A percentile compares a stretch with the other conserved stretches of the same genome.
Evolutionary conservation across 148 eudicot species (phyloP).

Genomic region (Salicornia ramosissima): DNA sequence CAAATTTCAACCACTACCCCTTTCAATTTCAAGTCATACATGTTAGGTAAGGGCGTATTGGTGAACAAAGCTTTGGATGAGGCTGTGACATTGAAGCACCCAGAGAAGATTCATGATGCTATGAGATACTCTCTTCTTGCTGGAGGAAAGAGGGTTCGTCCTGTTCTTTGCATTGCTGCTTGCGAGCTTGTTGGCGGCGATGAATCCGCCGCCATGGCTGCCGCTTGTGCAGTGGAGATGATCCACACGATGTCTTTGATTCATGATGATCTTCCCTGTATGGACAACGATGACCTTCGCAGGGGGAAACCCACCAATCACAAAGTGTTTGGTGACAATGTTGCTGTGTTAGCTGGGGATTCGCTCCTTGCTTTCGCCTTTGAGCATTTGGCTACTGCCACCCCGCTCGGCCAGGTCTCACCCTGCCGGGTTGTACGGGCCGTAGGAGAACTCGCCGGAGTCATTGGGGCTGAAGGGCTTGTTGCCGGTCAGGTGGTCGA

Average conservation of each 20-base stretch:
- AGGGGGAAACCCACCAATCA: constrained; percentile 71
- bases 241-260: constrained; percentile 73
- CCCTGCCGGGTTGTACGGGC: constrained; percentile 34
- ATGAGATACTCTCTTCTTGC: constrained; percentile 69
- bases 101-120: constrained; percentile 49
- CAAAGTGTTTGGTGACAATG: constrained; percentile 58
- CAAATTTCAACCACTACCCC: not conserved
- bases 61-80: constrained; percentile 46
- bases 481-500: constrained; percentile 76
- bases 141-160: constrained; percentile 76
- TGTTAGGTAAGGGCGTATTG: constrained; percentile 37
- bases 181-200: constrained; percentile 68
- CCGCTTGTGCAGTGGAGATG: constrained; percentile 76
- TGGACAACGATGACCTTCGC: constrained; percentile 71
- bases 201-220: constrained; percentile 44
- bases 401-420: constrained; percentile 26
- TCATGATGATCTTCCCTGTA: constrained; percentile 69
- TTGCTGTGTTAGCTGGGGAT: constrained; percentile 62
- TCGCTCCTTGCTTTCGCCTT: constrained; percentile 56
- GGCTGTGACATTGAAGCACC: constrained; percentile 42
- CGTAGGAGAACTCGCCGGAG: constrained; percentile 44
- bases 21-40: constrained; percentile 49
- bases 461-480: constrained; percentile 52
- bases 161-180: constrained; percentile 63
- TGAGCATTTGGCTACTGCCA: constrained; percentile 42